These are phyloP conservation scores for Boechera retrofracta DNA, from an alignment of 345 rosid species.

Conservation along the genomic window DNA sequence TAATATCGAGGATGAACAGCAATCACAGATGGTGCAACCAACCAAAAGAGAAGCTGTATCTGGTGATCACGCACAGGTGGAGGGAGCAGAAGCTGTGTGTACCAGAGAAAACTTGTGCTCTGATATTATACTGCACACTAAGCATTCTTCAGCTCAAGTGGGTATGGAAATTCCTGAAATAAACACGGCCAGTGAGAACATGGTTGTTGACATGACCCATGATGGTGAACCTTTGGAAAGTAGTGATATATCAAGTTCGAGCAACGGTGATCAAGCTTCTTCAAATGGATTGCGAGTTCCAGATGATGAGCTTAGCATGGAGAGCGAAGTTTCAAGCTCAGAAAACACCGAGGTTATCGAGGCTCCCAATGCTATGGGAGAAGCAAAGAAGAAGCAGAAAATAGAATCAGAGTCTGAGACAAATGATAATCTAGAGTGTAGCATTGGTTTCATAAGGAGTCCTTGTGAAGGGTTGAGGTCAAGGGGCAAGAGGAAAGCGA, in stretches of 20 bases:
- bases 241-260: constrained; percentile 22
- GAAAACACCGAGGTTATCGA: constrained; percentile 29
- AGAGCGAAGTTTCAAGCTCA: constrained; percentile 46
- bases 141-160: constrained; percentile 37
- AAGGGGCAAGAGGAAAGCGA: constrained; percentile 56
- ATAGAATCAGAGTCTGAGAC: constrained; percentile 53
- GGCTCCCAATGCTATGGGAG: constrained; percentile 1
- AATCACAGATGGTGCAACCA: constrained; percentile 32
- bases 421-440: constrained; percentile 42
- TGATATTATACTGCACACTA: constrained; percentile 22
- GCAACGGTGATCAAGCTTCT: constrained; percentile 43
- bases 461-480: constrained; percentile 99
- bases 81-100: constrained; percentile 41
- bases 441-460: constrained; percentile 68
- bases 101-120: constrained; percentile 38
- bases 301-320: constrained; percentile 45
- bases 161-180: constrained; percentile 41
- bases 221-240: constrained; percentile 44
- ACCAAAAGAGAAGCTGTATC: constrained; percentile 42
- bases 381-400: constrained; percentile 61
- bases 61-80: constrained; percentile 38
- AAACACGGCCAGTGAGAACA: constrained; percentile 38
- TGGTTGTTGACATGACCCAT: constrained; percentile 32
- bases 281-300: constrained; percentile 41
- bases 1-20: constrained; percentile 35